Base-by-base conservation (phyloP, 2,329 filamentous ascomycete species). In the Stromatinia cepivora region DNA sequence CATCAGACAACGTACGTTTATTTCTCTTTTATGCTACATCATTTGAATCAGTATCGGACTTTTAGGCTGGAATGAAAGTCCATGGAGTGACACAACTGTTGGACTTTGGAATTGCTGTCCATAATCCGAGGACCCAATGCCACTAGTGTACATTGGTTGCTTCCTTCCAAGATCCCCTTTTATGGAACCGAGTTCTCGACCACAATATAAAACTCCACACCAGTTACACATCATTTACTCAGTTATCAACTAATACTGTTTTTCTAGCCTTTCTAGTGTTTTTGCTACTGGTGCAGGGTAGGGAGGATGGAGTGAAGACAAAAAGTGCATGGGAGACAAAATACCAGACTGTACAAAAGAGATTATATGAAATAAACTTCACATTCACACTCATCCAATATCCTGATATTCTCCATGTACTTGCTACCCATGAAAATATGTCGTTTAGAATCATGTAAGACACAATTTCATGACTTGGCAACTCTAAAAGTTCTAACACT, bases 1-100 rank as follows among this genome's bases (percentile, higher is more conserved):
- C 87, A 70, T 85, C 87, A 71, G 87, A 90, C 81, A 89, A 88
- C 81, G 87, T 89, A 75, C 82, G 86, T 83, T 71, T 66, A 13
- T 15, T 25, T 61, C 69, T 70, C 58, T 57, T 57, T 66, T 54
- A 22, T 54, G 25, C 62, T 11, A 15, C 8, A 42, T 20, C 1
- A 17, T 46, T 46, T 9, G 22, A 20, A 31, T 39, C 2, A 15
- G 9, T 46, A 20, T 5, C 42, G 45, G 42, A 28, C 7, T 42
- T 28, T 31, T 25, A 3, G 10, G 15, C 20, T 8, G 36, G 31
- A 7, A n/a, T 25, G 22, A 39, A 20, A 13, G 6, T 28, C 45
- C 9, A 34, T 66, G 20, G 22, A 20, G 28, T 34, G 22, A 17
- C 25, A n/a, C 10, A 58, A 17, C 17, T n/a, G 22, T n/a, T 50